Base-by-base conservation (phyloP, 352 stramenopile species). In the Phytophthora boehmeriae region DNA sequence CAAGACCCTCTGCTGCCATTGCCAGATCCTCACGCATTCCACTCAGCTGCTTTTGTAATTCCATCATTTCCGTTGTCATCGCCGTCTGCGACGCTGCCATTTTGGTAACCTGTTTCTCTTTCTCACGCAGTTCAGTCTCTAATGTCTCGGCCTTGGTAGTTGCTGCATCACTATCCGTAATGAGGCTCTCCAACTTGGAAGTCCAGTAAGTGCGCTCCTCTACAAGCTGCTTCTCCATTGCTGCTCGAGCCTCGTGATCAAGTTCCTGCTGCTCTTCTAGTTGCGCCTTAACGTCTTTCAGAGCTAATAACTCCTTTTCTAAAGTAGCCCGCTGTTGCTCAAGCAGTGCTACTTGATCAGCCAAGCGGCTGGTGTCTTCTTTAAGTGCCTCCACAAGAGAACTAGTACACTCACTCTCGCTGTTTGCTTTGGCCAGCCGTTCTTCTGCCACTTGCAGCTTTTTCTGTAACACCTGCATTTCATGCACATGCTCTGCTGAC, bases 201-300 rank as follows among this genome's bases (percentile, higher is more conserved):
- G 82, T 76, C 59, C 86, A 81, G 52, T 91, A 92, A 39, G 76
- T 73, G 35, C 79, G 78, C 58, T 94, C 81, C 49, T 92, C 76
- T 9, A 83, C 69, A 19, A 86, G 19, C 32, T 85, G 68, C 25
- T 71, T 71, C 34, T 82, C 66, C 17, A 85, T 44, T 14, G 54
- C 35, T 9, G 51, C 28, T 22, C 59, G 63, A 8, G 59, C 52
- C 20, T 76, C 65, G 0, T 28, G 51, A 8, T 61, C 63, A n/a
- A 55, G 39, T 8, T 76, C 56, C 17, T 75, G 66, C 32, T 76
- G 60, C 42, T 78, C 43, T 52, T 74, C 54, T 25, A 75, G 52
- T 11, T 76, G 61, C 8, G 28, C 42, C 20, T 70, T 76, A 19
- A 46, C 52, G 25, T 76, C 54, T 13, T 36, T 56, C 8, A 71